Evolutionary conservation across 2,329 filamentous ascomycete genomes (phyloP).

Genomic region (Diplodia seriata): DNA sequence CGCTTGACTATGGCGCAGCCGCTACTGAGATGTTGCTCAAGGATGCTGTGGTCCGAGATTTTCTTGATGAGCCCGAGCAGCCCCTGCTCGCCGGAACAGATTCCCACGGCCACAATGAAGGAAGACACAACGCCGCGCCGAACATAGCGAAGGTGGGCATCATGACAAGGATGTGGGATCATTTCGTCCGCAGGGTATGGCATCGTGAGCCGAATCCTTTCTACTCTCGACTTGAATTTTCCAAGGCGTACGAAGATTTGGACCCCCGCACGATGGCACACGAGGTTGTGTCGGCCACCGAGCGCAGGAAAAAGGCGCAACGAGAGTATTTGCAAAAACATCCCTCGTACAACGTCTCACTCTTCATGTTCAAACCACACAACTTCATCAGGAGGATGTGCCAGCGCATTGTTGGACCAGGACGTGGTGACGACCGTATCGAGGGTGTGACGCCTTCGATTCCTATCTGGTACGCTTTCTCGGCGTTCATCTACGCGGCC

Average conservation of each 20-base stretch:
- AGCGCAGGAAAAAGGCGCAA: conserved; percentile 84
- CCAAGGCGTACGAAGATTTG: conserved; percentile 74
- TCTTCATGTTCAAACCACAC: conserved; percentile 82
- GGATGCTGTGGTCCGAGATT: conserved; percentile 92
- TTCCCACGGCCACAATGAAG: conserved; percentile 12
- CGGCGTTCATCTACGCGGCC: conserved; percentile 88
- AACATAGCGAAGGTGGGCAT: conserved; percentile 61
- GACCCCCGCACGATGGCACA: conserved; percentile 89
- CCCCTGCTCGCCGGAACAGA: conserved; percentile 23
- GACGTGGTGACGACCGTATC: conserved; percentile 82
- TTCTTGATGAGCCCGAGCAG: conserved; percentile 75
- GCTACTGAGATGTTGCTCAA: conserved; percentile 97
- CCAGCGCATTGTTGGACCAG: conserved; percentile 88
- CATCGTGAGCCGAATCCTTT: conserved; percentile 90
- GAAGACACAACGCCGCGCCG: conserved; percentile 34
- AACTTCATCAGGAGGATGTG: conserved; percentile 83
- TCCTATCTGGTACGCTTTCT: conserved; percentile 90
- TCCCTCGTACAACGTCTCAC: conserved; percentile 88
- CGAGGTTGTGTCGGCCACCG: conserved; percentile 83
- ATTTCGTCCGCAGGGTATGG: conserved; percentile 62
- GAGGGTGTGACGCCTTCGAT: conserved; percentile 91
- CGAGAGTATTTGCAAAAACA: conserved; percentile 87
- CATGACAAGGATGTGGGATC: conserved; percentile 68
- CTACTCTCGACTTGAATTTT: conserved; percentile 79
- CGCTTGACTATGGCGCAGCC: conserved; percentile 87